These are phyloP conservation scores for Penicillium riverlandense DNA, from an alignment of 495 filamentous ascomycete species.

Conservation along the genomic window DNA sequence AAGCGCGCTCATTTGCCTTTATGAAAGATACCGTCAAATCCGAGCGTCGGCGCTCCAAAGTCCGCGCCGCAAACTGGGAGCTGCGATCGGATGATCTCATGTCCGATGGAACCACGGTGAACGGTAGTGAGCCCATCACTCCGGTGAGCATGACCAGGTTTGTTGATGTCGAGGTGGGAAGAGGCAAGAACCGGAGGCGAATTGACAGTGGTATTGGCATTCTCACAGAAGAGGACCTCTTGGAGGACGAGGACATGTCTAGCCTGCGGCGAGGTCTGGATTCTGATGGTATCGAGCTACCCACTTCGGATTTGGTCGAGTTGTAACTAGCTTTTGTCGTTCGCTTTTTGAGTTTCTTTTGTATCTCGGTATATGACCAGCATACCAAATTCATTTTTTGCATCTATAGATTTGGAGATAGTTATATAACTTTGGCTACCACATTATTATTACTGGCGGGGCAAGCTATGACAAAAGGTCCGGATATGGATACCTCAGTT, in stretches of 20 bases:
- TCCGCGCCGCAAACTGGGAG: slow-evolving; percentile 34
- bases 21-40: slow-evolving; percentile 34
- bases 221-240: slow-evolving; percentile 48
- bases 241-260: slow-evolving; percentile 27
- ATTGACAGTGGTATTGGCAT: slow-evolving; percentile 60
- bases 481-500: too few species aligned
- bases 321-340: not conserved
- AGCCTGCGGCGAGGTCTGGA: slow-evolving; percentile 14
- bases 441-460: too few species aligned
- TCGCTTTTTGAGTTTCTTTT: slow-evolving; percentile 2
- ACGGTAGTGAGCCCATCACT: slow-evolving; percentile 36
- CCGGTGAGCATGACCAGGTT: slow-evolving; percentile 38
- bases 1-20: slow-evolving; percentile 27
- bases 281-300: slow-evolving; percentile 17
- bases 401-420: too few species aligned
- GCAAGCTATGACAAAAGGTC: too few species aligned
- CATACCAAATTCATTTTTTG: too few species aligned
- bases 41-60: slow-evolving; percentile 31
- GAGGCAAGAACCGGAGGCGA: slow-evolving; percentile 37
- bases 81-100: slow-evolving; percentile 41
- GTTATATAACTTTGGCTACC: too few species aligned
- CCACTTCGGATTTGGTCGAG: slow-evolving; percentile 7
- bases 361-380: too few species aligned
- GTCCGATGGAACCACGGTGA: slow-evolving; percentile 40
- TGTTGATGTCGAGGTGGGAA: slow-evolving; percentile 39